Evolutionary conservation across 169 alveolate species (phyloP).

Genomic region (Eimeria sp.): DNA sequence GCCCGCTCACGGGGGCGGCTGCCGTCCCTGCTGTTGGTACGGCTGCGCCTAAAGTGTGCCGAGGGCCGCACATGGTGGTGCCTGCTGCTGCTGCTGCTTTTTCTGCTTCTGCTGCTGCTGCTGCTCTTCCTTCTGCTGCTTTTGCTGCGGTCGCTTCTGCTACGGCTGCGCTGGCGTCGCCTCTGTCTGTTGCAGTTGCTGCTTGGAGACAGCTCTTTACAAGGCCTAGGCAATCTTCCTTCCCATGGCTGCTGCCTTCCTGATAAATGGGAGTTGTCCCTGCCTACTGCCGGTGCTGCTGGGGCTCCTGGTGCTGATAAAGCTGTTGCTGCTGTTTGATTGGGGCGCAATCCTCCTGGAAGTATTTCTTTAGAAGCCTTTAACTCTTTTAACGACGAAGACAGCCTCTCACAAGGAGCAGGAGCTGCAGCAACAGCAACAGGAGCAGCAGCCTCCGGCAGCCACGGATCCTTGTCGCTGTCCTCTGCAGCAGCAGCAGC

Average conservation of each 20-base stretch:
- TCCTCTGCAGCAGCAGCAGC: slow-evolving; percentile 6
- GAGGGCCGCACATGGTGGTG: background rate
- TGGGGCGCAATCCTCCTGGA: background rate
- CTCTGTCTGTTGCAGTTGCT: background rate
- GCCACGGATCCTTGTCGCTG: slow-evolving; percentile 38
- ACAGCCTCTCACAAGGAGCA: background rate
- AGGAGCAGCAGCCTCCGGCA: background rate
- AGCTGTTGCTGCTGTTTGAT: background rate
- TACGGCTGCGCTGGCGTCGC: background rate
- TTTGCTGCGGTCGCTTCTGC: background rate
- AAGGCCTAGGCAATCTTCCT: background rate
- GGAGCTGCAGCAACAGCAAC: background rate
- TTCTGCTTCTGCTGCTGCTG: background rate
- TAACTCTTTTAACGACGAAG: background rate
- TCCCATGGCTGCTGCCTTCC: background rate
- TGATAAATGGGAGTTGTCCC: background rate
- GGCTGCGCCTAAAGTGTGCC: background rate
- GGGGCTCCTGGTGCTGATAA: background rate
- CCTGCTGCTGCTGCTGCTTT: background rate
- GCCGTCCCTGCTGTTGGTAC: background rate
- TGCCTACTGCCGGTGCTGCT: slow-evolving; percentile 17
- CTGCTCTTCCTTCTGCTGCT: background rate
- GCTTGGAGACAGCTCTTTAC: background rate
- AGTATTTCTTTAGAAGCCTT: background rate
- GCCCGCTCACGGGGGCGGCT: background rate